Conservation (phyloP, 202 grass and related monocot species). For the Hordeum pubiflorum region DNA sequence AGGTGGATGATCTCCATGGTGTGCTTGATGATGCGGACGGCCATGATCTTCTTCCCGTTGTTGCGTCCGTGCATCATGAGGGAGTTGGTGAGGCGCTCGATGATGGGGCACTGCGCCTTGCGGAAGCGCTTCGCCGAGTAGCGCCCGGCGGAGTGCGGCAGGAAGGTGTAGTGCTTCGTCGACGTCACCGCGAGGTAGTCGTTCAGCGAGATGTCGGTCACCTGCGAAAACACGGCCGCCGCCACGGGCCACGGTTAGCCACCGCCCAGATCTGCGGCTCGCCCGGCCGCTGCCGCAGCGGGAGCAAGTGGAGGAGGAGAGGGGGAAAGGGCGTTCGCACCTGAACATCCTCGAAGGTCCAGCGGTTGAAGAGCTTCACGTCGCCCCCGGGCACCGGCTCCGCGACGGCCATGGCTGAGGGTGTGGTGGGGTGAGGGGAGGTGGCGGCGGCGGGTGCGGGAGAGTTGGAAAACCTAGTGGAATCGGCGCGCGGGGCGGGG, state of each 20-base stretch:
- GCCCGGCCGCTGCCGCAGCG: no score
- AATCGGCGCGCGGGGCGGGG: background rate
- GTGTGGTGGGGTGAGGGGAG: background rate
- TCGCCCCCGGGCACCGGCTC: conserved; percentile 17
- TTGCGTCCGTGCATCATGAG: conserved; percentile 77
- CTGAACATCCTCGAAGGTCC: conserved; percentile 60
- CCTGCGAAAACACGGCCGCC: conserved; percentile 13
- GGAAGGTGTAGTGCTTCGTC: conserved; percentile 54
- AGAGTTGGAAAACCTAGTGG: conserved; percentile 29
- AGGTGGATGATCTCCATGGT: conserved; percentile 70
- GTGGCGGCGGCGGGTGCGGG: background rate
- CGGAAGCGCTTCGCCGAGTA: conserved; percentile 74
- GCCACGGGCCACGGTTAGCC: background rate
- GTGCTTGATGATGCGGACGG: conserved; percentile 63
- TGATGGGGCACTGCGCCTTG: conserved; percentile 78
- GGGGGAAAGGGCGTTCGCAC: background rate
- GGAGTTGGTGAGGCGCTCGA: conserved; percentile 70
- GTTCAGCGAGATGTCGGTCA: conserved; percentile 55
- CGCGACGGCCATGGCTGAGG: conserved; percentile 15
- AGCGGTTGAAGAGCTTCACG: conserved; percentile 73
- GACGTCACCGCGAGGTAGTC: conserved; percentile 58
- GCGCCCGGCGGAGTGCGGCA: conserved; percentile 62
- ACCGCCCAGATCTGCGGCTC: background rate
- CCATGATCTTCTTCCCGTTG: conserved; percentile 68
- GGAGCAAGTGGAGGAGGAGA: background rate